phyloP scores from a whole-genome alignment of 1,284 basidiomycete genomes.

The Mycena citricolor region DNA sequence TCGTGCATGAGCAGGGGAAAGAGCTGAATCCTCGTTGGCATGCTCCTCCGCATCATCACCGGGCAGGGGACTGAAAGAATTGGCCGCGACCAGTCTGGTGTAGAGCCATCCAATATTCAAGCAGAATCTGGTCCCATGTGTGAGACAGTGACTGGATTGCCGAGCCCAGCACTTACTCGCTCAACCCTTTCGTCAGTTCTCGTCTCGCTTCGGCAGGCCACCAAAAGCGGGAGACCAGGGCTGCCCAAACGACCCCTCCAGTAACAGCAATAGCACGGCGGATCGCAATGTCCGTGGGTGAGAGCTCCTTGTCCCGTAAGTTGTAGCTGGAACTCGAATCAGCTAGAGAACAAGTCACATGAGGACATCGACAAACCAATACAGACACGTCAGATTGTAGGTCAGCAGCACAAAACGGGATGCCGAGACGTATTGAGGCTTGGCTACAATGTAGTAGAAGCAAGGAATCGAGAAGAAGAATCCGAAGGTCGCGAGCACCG shows the following conservation, averaged over 20 bases:
- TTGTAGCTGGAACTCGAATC: conserved; percentile 65
- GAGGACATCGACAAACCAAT: conserved; percentile 53
- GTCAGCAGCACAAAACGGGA: conserved; percentile 87
- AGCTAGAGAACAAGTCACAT: no score
- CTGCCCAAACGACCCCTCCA: conserved; percentile 87
- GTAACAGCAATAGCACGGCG: conserved; percentile 83
- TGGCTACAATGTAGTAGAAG: conserved; percentile 86
- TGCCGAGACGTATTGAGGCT: conserved; percentile 77
- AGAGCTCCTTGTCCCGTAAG: conserved; percentile 65
- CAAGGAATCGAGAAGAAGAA: conserved; percentile 92
- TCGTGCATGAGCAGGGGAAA: conserved; percentile 39
- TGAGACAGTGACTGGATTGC: not conserved
- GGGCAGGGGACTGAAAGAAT: conserved; percentile 59
- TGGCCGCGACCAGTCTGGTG: conserved; percentile 74
- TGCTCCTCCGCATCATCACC: conserved; percentile 33
- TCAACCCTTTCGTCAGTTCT: conserved; percentile 81
- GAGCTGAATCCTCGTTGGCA: conserved; percentile 32
- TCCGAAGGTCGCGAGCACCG: conserved; percentile 79
- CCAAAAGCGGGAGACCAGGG: conserved; percentile 85
- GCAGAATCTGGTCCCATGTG: conserved; percentile 69
- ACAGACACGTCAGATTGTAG: conserved; percentile 90
- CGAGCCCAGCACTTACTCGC: conserved; percentile 62
- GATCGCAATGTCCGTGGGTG: conserved; percentile 72
- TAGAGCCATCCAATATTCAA: conserved; percentile 84
- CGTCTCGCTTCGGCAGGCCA: conserved; percentile 94